Percentiles rank a stretch among this genome's conserved stretches.
Conservation (phyloP, 2,329 filamentous ascomycete species). For the Colletotrichum karsti region DNA sequence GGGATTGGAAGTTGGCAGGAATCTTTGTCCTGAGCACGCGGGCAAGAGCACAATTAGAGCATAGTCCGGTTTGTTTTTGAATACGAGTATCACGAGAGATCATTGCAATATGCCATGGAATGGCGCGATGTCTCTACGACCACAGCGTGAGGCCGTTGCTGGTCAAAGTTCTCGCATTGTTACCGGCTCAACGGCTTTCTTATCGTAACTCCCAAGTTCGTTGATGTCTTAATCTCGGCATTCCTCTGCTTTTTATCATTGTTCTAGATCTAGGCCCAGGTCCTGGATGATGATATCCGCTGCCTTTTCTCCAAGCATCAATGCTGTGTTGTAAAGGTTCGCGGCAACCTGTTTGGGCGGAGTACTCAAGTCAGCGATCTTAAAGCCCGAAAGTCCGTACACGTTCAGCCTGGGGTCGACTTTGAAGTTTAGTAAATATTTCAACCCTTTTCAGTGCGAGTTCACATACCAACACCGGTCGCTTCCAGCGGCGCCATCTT, state of each 20-base stretch:
- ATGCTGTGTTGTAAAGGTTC: slow-evolving; percentile 58
- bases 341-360: slow-evolving; percentile 48
- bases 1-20: background rate
- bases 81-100: background rate
- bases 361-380: slow-evolving; percentile 49
- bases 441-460: background rate
- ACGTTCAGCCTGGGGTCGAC: slow-evolving; percentile 50
- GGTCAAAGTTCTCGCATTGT: too few relatives aligned
- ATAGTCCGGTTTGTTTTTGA: background rate
- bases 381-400: slow-evolving; percentile 49
- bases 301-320: slow-evolving; percentile 54
- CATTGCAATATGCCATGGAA: background rate
- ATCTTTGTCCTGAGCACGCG: background rate
- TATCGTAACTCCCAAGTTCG: too few relatives aligned
- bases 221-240: too few relatives aligned
- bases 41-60: background rate
- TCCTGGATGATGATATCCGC: slow-evolving; percentile 50
- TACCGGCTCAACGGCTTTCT: too few relatives aligned
- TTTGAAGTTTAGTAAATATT: slow-evolving; percentile 22
- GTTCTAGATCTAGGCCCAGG: slow-evolving; percentile 32
- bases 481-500: slow-evolving; percentile 52
- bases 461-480: slow-evolving; percentile 32
- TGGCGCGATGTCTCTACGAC: background rate
- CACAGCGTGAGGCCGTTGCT: background rate
- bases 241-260: too few relatives aligned